Conservation (phyloP, 306 rosid genomes). For the Lablab purpureus region DNA sequence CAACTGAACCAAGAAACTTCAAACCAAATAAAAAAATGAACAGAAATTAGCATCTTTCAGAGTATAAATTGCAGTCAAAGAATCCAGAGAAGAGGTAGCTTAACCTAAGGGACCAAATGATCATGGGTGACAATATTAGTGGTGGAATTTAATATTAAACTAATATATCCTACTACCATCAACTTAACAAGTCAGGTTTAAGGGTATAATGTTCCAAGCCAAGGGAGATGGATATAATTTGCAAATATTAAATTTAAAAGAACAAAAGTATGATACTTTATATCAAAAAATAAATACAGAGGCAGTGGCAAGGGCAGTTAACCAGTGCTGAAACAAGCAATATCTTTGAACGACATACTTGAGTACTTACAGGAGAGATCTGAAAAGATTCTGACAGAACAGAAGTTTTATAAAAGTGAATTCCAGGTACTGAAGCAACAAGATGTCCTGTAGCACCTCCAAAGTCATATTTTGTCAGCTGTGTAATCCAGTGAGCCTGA, state of each 20-base stretch:
- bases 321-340: slow-evolving; percentile 35
- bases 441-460: slow-evolving; percentile 74
- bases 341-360: slow-evolving; percentile 35
- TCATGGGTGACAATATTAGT: slow-evolving; percentile 18
- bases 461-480: slow-evolving; percentile 79
- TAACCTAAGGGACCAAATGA: slow-evolving; percentile 30
- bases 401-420: slow-evolving; percentile 64
- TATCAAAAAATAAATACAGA: slow-evolving; percentile 12
- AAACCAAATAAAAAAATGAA: slow-evolving; percentile 48
- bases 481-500: slow-evolving; percentile 75
- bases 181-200: slow-evolving; percentile 17
- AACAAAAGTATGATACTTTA: slow-evolving; percentile 24
- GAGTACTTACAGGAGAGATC: slow-evolving; percentile 51
- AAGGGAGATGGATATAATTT: slow-evolving; percentile 24
- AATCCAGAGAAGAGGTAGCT: slow-evolving; percentile 37
- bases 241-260: slow-evolving; percentile 27
- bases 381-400: slow-evolving; percentile 48
- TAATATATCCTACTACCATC: neutral
- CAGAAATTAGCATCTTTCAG: slow-evolving; percentile 48
- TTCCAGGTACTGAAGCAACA: slow-evolving; percentile 79
- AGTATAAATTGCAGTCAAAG: slow-evolving; percentile 38
- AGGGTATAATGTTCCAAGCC: slow-evolving; percentile 16
- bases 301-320: slow-evolving; percentile 16
- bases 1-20: slow-evolving; percentile 71
- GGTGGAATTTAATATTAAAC: slow-evolving; percentile 25